Percentiles rank a stretch among this genome's conserved stretches.
phyloP scores from a whole-genome alignment of 495 filamentous ascomycete genomes.

The Neurospora sp. region DNA sequence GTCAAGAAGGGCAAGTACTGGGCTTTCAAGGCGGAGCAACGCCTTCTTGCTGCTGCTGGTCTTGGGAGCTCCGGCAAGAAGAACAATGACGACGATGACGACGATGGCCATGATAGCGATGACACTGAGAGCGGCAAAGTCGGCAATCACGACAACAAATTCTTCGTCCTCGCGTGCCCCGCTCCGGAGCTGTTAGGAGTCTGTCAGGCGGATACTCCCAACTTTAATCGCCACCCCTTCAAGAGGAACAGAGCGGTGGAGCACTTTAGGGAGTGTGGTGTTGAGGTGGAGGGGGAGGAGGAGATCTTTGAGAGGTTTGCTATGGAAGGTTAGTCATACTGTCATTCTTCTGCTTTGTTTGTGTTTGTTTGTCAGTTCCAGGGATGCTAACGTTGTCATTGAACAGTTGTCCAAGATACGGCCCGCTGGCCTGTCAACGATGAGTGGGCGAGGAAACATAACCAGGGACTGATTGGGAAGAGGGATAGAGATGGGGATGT shows the following conservation, averaged over 20 bases:
- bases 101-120: background rate
- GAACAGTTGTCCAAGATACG: background rate
- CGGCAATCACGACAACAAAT: background rate
- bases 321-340: background rate
- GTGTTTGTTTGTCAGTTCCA: no score
- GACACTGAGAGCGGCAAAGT: no score
- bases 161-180: background rate
- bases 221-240: background rate
- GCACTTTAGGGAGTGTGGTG: background rate
- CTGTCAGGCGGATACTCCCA: background rate
- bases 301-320: background rate
- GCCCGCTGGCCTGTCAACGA: background rate
- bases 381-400: background rate
- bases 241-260: background rate
- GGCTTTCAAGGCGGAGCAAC: background rate
- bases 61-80: background rate
- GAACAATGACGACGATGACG: no score
- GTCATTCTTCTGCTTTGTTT: no score
- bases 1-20: background rate
- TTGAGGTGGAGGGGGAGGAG: background rate
- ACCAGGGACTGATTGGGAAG: background rate
- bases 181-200: background rate
- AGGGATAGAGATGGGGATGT: background rate
- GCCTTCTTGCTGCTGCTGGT: background rate
- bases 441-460: background rate